Evolutionary conservation across 192 early-diverging fungal genomes (phyloP).

Genomic region (Coemansia asiatica): DNA sequence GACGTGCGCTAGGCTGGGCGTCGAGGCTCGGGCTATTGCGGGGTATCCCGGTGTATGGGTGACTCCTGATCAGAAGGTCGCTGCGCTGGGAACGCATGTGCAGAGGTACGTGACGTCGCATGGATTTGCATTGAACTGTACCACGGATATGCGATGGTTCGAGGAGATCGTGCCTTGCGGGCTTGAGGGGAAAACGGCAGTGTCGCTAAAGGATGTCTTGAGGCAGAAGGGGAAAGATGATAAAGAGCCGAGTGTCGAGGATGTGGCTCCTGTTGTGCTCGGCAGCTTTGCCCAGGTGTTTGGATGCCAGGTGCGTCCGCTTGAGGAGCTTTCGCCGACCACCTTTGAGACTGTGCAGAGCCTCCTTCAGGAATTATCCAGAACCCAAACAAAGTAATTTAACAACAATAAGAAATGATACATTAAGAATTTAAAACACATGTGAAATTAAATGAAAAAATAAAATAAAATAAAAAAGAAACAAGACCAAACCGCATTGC

Average conservation of each 20-base stretch:
- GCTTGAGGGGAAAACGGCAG: slow-evolving; percentile 71
- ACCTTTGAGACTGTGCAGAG: slow-evolving; percentile 27
- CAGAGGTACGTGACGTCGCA: slow-evolving; percentile 85
- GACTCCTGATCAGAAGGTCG: slow-evolving; percentile 78
- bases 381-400: not conserved
- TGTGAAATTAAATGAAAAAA: slow-evolving; percentile 1
- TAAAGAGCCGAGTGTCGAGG: slow-evolving; percentile 14
- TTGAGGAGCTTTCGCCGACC: slow-evolving; percentile 27
- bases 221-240: not conserved
- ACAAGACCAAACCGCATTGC: too few species aligned
- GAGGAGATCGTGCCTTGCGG: slow-evolving; percentile 90
- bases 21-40: slow-evolving; percentile 61
- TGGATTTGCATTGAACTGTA: slow-evolving; percentile 94
- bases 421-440: slow-evolving; percentile 6
- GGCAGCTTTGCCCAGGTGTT: slow-evolving; percentile 36
- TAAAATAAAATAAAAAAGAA: too few species aligned
- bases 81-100: slow-evolving; percentile 91
- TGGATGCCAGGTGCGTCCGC: slow-evolving; percentile 32
- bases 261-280: slow-evolving; percentile 23
- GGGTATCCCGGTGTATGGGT: slow-evolving; percentile 94
- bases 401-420: not conserved
- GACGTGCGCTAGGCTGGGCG: slow-evolving; percentile 64
- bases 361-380: slow-evolving; percentile 9
- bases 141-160: slow-evolving; percentile 86
- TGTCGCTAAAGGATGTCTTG: slow-evolving; percentile 60